These are phyloP conservation scores for Rhytidhysteron rufulum DNA, from an alignment of 2,329 filamentous ascomycete species.

Conservation along the genomic window DNA sequence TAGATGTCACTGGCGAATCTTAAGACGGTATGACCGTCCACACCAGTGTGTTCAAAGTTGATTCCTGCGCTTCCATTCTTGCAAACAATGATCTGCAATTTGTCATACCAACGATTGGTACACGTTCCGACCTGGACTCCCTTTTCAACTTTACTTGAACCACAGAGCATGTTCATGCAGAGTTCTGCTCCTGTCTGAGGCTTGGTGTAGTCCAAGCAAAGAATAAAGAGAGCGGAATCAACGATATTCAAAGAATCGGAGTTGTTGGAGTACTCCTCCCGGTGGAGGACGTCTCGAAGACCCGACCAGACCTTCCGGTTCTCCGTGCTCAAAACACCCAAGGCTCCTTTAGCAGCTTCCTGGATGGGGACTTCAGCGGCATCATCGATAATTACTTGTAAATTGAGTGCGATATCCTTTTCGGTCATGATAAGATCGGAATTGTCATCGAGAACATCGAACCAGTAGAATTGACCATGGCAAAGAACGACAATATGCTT, in stretches of 20 bases:
- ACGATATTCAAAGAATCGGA: constrained; percentile 94
- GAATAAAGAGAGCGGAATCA: constrained; percentile 85
- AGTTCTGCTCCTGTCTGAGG: constrained; percentile 74
- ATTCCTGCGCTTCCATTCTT: constrained; percentile 98
- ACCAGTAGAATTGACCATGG: constrained; percentile 98
- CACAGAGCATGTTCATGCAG: constrained; percentile 98
- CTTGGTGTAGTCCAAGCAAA: constrained; percentile 91
- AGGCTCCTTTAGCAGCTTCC: constrained; percentile 88
- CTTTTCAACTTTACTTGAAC: constrained; percentile 84
- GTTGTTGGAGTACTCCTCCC: constrained; percentile 86
- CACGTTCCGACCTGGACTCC: constrained; percentile 96
- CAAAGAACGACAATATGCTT: constrained; percentile 92
- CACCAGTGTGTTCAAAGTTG: constrained; percentile 98
- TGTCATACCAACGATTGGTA: constrained; percentile 98
- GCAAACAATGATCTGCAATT: constrained; percentile 97
- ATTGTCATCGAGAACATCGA: constrained; percentile 92
- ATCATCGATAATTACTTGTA: constrained; percentile 89
- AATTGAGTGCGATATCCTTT: constrained; percentile 84
- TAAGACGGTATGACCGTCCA: constrained; percentile 94
- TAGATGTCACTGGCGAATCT: constrained; percentile 95
- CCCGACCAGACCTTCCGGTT: constrained; percentile 96
- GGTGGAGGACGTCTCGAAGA: constrained; percentile 79
- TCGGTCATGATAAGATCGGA: constrained; percentile 96
- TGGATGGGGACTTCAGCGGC: constrained; percentile 85
- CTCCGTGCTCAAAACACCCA: constrained; percentile 92